Evolutionary conservation across 192 early-diverging fungal genomes (phyloP), one percentile per base, ranked within the genome.

Genomic region (Rhizoclosmatium globosum): DNA sequence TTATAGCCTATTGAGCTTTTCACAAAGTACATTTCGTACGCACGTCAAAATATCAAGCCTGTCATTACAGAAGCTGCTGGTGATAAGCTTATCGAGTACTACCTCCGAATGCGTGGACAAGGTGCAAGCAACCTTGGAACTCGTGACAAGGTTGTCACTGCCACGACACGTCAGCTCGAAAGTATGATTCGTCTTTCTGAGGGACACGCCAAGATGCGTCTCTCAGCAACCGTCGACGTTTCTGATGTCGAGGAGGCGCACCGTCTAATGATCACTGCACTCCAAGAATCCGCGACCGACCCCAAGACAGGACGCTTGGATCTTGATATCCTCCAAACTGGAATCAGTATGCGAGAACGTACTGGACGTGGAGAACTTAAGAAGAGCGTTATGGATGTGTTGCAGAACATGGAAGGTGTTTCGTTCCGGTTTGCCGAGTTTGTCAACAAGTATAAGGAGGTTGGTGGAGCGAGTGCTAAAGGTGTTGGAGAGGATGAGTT

Each of bases 161-260:
- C 96, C 2, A 99, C 97, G 0, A 97, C 96, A 2, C 88, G 97
- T 61, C 96, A 98, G 82, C 89, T 98, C 7, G 98, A 98, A 87
- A 96, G 94, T 3, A 98, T 99, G 96, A 97, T 98, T 82, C 93
- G 97, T 62, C 87, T 99, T 82, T 79, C 95, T 15, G 97, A 99
- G 78, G 97, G 95, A 2, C 93, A 95, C 69, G 97, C 97, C 68
- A 90, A 91, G 64, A 93, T 98, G 94, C 85, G 97, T 41, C 80
- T 99, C 7, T 92, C 94, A 17, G 56, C 81, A 9, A 77, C 75
- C 0, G 98, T 99, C 3, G 94, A 96, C 4, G 79, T 85, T 3
- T 45, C 43, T 50, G 98, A 99, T 84, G 98, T 99, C 2, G 85
- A 92, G 38, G 96, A 97, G 83, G 98, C 98, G 0, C 86, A 95